A percentile compares a stretch with the other conserved stretches of the same genome.
Evolutionary conservation across 805 yeast species (phyloP).

Genomic region (Candida piceae): DNA sequence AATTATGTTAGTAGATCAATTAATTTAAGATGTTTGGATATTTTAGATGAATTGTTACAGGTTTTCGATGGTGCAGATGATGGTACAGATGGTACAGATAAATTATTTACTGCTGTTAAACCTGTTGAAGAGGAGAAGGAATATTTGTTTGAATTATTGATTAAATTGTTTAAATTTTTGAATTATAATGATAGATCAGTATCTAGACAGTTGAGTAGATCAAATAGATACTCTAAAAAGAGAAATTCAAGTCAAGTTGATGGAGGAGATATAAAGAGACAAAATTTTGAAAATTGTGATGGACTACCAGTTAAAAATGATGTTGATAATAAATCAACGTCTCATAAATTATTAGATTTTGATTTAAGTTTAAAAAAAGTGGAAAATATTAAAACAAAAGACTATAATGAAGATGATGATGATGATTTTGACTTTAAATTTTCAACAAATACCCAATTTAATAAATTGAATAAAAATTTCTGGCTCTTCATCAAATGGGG

Average conservation of each 20-base stretch:
- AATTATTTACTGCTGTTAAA: constrained; percentile 24
- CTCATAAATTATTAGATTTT: background rate
- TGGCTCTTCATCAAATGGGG: constrained; percentile 30
- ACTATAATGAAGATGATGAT: background rate
- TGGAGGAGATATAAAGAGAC: too few species aligned
- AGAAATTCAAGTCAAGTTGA: background rate
- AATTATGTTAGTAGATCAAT: constrained; percentile 22
- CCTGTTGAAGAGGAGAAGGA: constrained; percentile 8
- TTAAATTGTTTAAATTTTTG: constrained; percentile 6
- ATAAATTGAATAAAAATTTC: constrained; percentile 16
- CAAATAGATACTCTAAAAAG: constrained; percentile 4
- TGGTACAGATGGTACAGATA: constrained; percentile 9
- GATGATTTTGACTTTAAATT: too few species aligned
- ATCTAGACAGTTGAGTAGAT: constrained; percentile 6
- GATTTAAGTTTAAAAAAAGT: background rate
- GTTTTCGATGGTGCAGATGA: constrained; percentile 14
- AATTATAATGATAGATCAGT: constrained; percentile 1
- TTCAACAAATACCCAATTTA: constrained; percentile 23
- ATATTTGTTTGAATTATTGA: constrained; percentile 16
- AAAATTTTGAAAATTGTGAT: too few species aligned
- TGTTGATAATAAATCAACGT: too few species aligned
- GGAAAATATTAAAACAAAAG: background rate
- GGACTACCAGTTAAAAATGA: too few species aligned
- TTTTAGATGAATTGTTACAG: constrained; percentile 18
- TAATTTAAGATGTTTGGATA: constrained; percentile 29